phyloP scores from a whole-genome alignment of 2,329 filamentous ascomycete species.

The Knoxdaviesia proteae region DNA sequence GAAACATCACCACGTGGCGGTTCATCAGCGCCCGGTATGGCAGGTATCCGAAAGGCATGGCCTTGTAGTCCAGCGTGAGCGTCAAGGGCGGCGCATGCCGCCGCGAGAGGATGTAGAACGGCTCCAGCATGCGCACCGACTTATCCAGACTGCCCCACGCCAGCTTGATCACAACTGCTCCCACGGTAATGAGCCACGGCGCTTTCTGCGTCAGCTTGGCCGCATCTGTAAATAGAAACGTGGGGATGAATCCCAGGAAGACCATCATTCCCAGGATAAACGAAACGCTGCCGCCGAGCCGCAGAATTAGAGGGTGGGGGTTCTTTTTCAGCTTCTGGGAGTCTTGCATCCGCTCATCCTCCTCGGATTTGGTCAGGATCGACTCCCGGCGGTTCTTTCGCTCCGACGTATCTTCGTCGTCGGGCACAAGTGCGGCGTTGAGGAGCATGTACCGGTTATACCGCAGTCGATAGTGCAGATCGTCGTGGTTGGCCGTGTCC shows the following conservation, averaged over 20 bases:
- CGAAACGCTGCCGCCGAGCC: conserved; percentile 34
- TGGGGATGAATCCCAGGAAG: conserved; percentile 36
- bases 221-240: conserved; percentile 37
- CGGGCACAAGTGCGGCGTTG: conserved; percentile 50
- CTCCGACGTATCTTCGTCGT: conserved; percentile 22
- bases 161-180: conserved; percentile 47
- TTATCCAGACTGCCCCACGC: conserved; percentile 49
- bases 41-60: conserved; percentile 46
- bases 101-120: conserved; percentile 48
- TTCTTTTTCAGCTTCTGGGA: conserved; percentile 29
- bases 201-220: conserved; percentile 36
- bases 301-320: conserved; percentile 50
- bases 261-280: conserved; percentile 36
- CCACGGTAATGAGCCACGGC: conserved; percentile 42
- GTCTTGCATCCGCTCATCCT: conserved; percentile 25
- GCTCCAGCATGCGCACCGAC: conserved; percentile 52
- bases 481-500: conserved; percentile 42
- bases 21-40: conserved; percentile 41
- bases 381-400: too few species aligned
- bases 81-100: conserved; percentile 44
- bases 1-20: conserved; percentile 41
- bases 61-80: conserved; percentile 52
- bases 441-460: conserved; percentile 45
- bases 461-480: conserved; percentile 48
- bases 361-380: conserved; percentile 6